Evolutionary conservation across 2,329 filamentous ascomycete genomes (phyloP), one percentile per base, ranked within the genome.

Genomic region (Ceratocystis lukuohia): DNA sequence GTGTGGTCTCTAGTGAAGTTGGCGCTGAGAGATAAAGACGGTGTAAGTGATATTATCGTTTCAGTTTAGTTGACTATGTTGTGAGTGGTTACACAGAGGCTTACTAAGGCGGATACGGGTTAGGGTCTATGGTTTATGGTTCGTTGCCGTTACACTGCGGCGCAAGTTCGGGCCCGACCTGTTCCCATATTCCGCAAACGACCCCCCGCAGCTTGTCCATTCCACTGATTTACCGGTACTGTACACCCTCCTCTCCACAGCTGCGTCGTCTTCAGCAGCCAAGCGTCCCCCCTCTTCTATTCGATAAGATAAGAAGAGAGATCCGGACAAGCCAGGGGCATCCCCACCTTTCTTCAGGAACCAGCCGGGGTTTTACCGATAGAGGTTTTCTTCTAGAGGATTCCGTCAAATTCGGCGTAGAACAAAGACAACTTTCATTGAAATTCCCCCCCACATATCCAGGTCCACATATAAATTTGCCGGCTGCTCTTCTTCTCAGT

Each of bases 351-450:
- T 22, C 8, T 33, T 22, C n/a, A 59, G 15, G 30, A 12, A 30
- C 46, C 22, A 22, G 30, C 66, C 66, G 63, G 59, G 20, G 50
- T 68, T 68, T 68, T 68, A 50, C 66, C 66, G 63, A 45, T 5
- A 30, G 5, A 41, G 63, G 50, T 53, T 64, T 67, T 65, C 67
- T 68, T 68, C 64, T 68, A 68, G 67, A 68, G 64, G 64, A 66
- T 68, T 68, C 67, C 59, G 46, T 56, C 48, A 53, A 25, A 53
- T 25, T 53, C 48, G 20, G 48, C 7, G 48, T 25, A 7, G 22
- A 53, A 46, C 33, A 44, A 22, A 65, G 25, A 44, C 33, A 10
- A 22, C 48, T 53, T 53, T 61, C 28, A 46, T 30, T 63, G 53
- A 30, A 30, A 63, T 33, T 53, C 53, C 15, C 25, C 44, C 22